Conservation (phyloP, 1,284 basidiomycete species). For the Taiwanofungus camphoratus region DNA sequence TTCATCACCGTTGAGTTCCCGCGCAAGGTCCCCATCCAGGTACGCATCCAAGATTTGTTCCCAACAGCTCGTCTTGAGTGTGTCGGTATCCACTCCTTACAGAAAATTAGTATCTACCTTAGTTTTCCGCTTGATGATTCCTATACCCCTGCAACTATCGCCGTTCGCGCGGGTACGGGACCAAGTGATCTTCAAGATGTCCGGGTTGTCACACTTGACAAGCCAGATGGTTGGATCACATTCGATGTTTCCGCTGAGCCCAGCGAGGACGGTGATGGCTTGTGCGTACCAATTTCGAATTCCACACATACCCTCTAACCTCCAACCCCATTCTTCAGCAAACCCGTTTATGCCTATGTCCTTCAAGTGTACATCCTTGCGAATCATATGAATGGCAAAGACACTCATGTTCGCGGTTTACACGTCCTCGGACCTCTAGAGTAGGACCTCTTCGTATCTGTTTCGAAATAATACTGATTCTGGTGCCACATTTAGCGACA, state of each 20-base stretch:
- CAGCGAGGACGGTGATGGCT: slow-evolving; percentile 69
- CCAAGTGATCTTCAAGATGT: slow-evolving; percentile 91
- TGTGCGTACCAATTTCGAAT: slow-evolving; percentile 37
- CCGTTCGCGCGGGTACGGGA: slow-evolving; percentile 89
- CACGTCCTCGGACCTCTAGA: slow-evolving; percentile 80
- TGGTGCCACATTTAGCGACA: slow-evolving; percentile 17
- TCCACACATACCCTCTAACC: background rate
- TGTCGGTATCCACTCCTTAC: background rate
- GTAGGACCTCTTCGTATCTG: slow-evolving; percentile 41
- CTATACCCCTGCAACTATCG: slow-evolving; percentile 91
- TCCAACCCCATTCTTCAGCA: slow-evolving; percentile 39
- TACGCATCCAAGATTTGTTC: slow-evolving; percentile 24
- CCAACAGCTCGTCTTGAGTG: background rate
- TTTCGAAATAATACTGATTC: background rate
- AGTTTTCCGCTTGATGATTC: slow-evolving; percentile 90
- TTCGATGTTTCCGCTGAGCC: slow-evolving; percentile 82
- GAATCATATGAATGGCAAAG: slow-evolving; percentile 98
- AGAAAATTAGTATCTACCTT: slow-evolving; percentile 92
- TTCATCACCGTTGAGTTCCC: slow-evolving; percentile 93
- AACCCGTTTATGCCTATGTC: slow-evolving; percentile 84
- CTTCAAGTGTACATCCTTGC: slow-evolving; percentile 87
- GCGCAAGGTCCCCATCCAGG: slow-evolving; percentile 85
- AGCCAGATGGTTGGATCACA: slow-evolving; percentile 94
- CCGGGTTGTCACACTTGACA: slow-evolving; percentile 76
- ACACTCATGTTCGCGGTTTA: slow-evolving; percentile 93